A percentile compares a stretch with the other conserved stretches of the same genome.
These are phyloP conservation scores for Oryza brachyantha DNA, from an alignment of 176 grass and related monocot genomes.

Conservation along the genomic window DNA sequence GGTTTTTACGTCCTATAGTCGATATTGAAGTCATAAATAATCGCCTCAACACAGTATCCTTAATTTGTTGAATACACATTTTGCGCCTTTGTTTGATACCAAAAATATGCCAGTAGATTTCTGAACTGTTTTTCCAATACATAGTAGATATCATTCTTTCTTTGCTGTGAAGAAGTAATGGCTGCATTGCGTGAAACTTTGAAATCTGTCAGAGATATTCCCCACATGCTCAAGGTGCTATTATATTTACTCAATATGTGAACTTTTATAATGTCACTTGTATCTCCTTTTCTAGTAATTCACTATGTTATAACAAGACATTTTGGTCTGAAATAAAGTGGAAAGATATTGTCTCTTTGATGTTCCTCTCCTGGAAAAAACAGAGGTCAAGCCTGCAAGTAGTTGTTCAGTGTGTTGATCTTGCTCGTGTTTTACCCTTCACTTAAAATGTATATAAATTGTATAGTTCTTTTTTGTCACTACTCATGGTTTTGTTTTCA, in stretches of 20 bases:
- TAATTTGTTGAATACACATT: slow-evolving; percentile 1
- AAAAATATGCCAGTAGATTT: slow-evolving; percentile 18
- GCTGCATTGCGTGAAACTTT: slow-evolving; percentile 78
- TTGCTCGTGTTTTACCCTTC: slow-evolving; percentile 8
- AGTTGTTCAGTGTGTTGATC: background rate
- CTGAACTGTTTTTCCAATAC: slow-evolving; percentile 51
- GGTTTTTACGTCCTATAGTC: slow-evolving; percentile 93
- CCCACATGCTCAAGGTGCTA: slow-evolving; percentile 85
- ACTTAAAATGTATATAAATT: background rate
- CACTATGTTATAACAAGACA: background rate
- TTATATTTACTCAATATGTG: slow-evolving; percentile 6
- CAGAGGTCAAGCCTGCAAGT: background rate
- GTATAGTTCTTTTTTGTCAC: background rate
- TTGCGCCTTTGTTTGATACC: slow-evolving; percentile 15
- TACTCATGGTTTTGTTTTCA: background rate
- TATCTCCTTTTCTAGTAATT: background rate
- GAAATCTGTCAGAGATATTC: slow-evolving; percentile 94
- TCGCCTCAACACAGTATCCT: slow-evolving; percentile 92
- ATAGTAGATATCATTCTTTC: slow-evolving; percentile 89
- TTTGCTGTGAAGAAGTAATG: slow-evolving; percentile 92
- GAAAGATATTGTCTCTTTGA: background rate
- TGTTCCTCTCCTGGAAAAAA: background rate
- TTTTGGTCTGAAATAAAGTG: slow-evolving; percentile 9
- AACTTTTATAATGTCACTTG: slow-evolving; percentile 24
- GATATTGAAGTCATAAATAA: slow-evolving; percentile 83